phyloP scores from a whole-genome alignment of 2,329 filamentous ascomycete genomes.

The Mariannaea sp. region DNA sequence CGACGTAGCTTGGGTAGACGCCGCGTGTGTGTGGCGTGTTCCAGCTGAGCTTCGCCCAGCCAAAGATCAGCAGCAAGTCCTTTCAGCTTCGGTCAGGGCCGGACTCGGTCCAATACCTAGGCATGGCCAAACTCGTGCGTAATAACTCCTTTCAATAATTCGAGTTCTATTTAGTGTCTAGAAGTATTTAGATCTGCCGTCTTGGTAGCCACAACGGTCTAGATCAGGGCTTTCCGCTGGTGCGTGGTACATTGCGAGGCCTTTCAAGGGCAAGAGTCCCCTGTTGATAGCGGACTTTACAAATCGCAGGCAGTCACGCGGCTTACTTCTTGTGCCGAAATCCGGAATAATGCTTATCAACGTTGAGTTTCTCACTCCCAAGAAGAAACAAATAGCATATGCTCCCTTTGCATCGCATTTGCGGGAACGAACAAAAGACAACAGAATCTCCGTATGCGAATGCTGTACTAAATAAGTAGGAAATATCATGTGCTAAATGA shows the following conservation, averaged over 20 bases:
- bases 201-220: neutral
- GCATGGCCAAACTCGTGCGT: neutral
- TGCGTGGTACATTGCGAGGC: neutral
- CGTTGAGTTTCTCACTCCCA: too few species aligned
- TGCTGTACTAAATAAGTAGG: too few species aligned
- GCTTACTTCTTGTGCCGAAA: too few species aligned
- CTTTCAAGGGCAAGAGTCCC: conserved; percentile 10
- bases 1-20: too few species aligned
- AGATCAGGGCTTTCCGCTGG: neutral
- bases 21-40: conserved; percentile 3
- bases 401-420: too few species aligned
- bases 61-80: neutral
- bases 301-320: too few species aligned
- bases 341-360: too few species aligned
- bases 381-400: too few species aligned
- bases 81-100: neutral
- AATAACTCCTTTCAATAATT: neutral
- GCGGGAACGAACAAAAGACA: too few species aligned
- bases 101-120: neutral
- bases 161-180: neutral
- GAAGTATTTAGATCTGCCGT: neutral
- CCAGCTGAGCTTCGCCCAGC: conserved; percentile 9
- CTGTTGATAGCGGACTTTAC: conserved; percentile 11
- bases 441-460: too few species aligned
- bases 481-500: too few species aligned